Percentiles rank a stretch among this genome's conserved stretches.
These are phyloP conservation scores for Podospora didyma DNA, from an alignment of 495 filamentous ascomycete species.

Conservation along the genomic window DNA sequence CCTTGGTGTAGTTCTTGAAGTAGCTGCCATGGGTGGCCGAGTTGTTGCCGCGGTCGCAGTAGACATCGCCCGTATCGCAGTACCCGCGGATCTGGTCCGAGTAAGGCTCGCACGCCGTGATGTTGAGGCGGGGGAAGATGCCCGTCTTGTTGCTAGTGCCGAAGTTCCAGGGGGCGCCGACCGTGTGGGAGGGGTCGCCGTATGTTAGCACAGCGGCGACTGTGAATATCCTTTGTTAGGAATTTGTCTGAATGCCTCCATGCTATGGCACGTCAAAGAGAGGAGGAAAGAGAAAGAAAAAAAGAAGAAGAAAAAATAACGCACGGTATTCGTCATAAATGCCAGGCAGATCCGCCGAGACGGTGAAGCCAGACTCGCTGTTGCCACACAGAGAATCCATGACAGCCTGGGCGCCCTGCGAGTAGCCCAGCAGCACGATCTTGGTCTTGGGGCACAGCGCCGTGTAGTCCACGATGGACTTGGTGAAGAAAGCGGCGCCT, in stretches of 20 bases:
- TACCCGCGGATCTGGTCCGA: constrained; percentile 10
- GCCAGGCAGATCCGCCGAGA: background rate
- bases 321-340: background rate
- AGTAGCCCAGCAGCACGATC: constrained; percentile 47
- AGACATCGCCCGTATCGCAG: constrained; percentile 17
- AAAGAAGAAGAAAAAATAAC: too few species aligned
- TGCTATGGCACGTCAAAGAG: background rate
- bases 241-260: constrained; percentile 12
- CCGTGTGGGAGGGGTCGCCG: constrained; percentile 7
- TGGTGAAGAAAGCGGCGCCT: constrained; percentile 40
- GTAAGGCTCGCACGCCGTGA: constrained; percentile 1
- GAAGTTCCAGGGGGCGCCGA: background rate
- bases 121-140: constrained; percentile 20
- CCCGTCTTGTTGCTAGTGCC: constrained; percentile 9
- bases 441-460: constrained; percentile 50
- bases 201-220: constrained; percentile 1
- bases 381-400: constrained; percentile 10
- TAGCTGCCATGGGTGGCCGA: background rate
- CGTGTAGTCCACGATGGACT: constrained; percentile 52
- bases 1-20: constrained; percentile 1
- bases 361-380: background rate
- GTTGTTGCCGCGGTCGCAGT: constrained; percentile 16
- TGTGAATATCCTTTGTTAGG: constrained; percentile 2
- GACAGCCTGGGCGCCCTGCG: constrained; percentile 13
- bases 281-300: too few species aligned